Conservation (phyloP, 371 early-diverging fungal genomes). For the Mucor circinelloides region DNA sequence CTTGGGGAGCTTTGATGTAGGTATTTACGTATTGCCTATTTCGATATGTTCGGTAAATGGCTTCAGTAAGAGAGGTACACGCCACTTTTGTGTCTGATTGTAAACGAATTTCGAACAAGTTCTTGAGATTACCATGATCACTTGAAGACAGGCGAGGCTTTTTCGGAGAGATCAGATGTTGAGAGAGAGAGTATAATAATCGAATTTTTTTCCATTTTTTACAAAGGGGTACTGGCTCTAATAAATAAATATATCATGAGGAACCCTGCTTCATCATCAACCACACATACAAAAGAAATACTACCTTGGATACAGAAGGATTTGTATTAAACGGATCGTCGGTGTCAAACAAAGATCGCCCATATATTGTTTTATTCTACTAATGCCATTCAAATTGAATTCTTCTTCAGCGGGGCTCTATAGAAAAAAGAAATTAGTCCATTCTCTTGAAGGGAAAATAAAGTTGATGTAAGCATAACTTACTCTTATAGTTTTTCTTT, state of each 20-base stretch:
- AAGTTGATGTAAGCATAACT: too few relatives aligned
- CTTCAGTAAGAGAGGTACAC: neutral
- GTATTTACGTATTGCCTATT: neutral
- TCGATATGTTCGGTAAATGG: neutral
- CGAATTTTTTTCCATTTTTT: conserved; percentile 1
- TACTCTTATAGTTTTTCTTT: too few relatives aligned
- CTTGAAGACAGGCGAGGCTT: conserved; percentile 9
- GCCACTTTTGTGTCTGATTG: neutral
- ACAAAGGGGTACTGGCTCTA: conserved; percentile 15
- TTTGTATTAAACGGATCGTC: conserved; percentile 11
- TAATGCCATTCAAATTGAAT: too few relatives aligned
- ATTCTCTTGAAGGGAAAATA: too few relatives aligned
- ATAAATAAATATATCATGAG: neutral
- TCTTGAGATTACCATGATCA: conserved; percentile 1
- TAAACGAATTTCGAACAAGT: conserved; percentile 10
- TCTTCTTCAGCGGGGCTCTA: too few relatives aligned
- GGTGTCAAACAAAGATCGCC: conserved; percentile 7
- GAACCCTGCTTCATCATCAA: neutral
- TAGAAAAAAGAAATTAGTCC: too few relatives aligned
- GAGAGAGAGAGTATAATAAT: conserved; percentile 9
- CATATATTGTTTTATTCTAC: too few relatives aligned
- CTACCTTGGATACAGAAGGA: conserved; percentile 9
- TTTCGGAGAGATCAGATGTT: conserved; percentile 11
- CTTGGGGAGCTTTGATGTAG: conserved; percentile 6
- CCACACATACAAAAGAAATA: conserved; percentile 1